Evolutionary conservation across 2,329 filamentous ascomycete species (phyloP).

Genomic region (Hypoxylon sp.): DNA sequence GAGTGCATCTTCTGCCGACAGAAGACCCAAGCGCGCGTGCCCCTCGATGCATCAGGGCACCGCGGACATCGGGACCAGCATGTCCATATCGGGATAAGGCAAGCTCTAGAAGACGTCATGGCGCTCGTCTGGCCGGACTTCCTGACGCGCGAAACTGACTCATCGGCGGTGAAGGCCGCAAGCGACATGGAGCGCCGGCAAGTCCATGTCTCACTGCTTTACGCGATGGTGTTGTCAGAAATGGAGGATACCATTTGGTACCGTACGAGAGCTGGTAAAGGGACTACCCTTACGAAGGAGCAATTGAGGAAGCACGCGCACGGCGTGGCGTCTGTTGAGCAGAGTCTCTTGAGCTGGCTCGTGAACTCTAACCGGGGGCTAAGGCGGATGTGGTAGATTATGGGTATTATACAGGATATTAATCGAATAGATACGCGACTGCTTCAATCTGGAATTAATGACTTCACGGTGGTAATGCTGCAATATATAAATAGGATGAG

Average conservation of each 20-base stretch:
- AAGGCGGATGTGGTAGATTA: constrained; percentile 48
- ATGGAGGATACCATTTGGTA: constrained; percentile 48
- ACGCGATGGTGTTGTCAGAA: constrained; percentile 46
- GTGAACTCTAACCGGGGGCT: constrained; percentile 29
- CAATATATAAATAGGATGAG: background rate
- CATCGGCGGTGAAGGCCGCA: constrained; percentile 31
- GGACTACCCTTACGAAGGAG: constrained; percentile 35
- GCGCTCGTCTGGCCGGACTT: constrained; percentile 47
- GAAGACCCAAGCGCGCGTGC: constrained; percentile 19
- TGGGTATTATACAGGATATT: background rate
- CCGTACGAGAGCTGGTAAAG: constrained; percentile 29
- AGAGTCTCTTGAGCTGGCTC: constrained; percentile 38
- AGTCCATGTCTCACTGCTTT: constrained; percentile 44
- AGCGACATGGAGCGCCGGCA: constrained; percentile 44
- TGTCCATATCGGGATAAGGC: constrained; percentile 33
- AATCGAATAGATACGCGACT: background rate
- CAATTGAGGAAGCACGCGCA: constrained; percentile 30
- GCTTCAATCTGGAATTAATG: background rate
- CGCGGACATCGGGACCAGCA: constrained; percentile 44
- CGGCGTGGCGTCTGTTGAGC: constrained; percentile 40
- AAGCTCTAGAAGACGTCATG: constrained; percentile 35
- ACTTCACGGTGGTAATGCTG: background rate
- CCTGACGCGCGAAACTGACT: constrained; percentile 43
- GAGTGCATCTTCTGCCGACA: constrained; percentile 46
- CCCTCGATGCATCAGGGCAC: constrained; percentile 35